These are phyloP conservation scores for Neonectria punicea DNA, from an alignment of 2,329 filamentous ascomycete genomes.

Conservation along the genomic window DNA sequence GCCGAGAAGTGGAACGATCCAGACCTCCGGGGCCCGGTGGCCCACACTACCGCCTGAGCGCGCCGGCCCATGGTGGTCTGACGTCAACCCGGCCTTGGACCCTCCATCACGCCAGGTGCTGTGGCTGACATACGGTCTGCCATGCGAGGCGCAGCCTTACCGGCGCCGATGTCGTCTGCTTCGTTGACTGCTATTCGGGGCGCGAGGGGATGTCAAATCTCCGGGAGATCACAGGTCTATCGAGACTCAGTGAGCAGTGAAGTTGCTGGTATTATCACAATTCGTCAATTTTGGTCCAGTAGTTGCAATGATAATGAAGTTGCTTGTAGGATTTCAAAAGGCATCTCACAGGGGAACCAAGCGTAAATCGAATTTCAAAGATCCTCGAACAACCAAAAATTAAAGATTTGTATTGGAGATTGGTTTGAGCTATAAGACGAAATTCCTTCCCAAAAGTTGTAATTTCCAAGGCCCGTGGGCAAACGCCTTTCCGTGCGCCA, in stretches of 20 bases:
- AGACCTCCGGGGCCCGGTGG: constrained; percentile 2
- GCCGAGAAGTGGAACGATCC: constrained; percentile 24
- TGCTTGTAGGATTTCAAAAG: background rate
- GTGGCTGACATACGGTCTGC: constrained; percentile 31
- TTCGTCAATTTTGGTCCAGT: background rate
- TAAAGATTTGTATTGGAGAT: constrained; percentile 41
- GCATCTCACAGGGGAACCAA: background rate
- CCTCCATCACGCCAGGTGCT: constrained; percentile 33
- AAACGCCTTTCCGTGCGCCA: constrained; percentile 33
- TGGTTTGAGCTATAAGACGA: constrained; percentile 34
- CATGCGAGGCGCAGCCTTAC: background rate
- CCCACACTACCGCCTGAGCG: constrained; percentile 33
- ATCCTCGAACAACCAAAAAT: constrained; percentile 21
- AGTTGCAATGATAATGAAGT: background rate
- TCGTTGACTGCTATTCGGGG: background rate
- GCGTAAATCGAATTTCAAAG: background rate
- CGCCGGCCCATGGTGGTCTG: constrained; percentile 41
- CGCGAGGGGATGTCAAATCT: background rate
- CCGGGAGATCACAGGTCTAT: background rate
- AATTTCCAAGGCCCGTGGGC: constrained; percentile 27
- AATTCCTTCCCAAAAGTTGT: constrained; percentile 30
- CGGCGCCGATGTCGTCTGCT: background rate
- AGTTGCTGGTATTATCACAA: background rate
- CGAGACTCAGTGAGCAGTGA: background rate
- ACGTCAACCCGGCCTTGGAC: constrained; percentile 22